Conservation (phyloP, 169 alveolate species). For the Cryptosporidium parvum region DNA sequence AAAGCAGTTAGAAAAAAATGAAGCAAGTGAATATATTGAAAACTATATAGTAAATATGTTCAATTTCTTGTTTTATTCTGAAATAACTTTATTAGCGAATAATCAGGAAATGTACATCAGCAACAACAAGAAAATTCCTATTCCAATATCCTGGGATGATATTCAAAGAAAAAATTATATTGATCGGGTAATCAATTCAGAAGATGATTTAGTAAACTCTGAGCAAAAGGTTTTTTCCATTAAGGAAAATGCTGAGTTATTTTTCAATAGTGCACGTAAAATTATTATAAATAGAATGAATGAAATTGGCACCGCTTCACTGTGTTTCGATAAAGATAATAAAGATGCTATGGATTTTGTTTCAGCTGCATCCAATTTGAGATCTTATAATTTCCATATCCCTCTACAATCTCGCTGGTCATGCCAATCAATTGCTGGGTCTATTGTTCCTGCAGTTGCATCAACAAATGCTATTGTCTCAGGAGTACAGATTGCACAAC, state of each 20-base stretch:
- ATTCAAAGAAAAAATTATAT: neutral
- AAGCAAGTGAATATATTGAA: constrained; percentile 64
- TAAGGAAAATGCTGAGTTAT: constrained; percentile 45
- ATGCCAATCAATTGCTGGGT: constrained; percentile 96
- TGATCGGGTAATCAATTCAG: neutral
- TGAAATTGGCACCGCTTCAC: constrained; percentile 44
- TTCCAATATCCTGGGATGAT: constrained; percentile 39
- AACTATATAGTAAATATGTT: constrained; percentile 36
- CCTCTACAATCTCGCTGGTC: constrained; percentile 83
- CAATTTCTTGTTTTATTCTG: constrained; percentile 27
- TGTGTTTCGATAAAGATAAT: constrained; percentile 93
- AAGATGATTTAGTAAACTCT: neutral
- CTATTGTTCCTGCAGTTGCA: constrained; percentile 96
- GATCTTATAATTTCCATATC: constrained; percentile 91
- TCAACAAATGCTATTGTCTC: constrained; percentile 96
- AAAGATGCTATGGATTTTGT: constrained; percentile 90
- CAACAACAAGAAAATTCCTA: constrained; percentile 36
- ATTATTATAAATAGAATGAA: constrained; percentile 26
- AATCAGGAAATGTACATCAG: neutral
- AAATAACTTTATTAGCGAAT: neutral
- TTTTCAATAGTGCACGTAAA: constrained; percentile 52
- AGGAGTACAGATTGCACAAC: constrained; percentile 91
- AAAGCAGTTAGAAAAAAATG: constrained; percentile 72
- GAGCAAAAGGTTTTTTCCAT: constrained; percentile 51
- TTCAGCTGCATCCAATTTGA: constrained; percentile 90